Evolutionary conservation across 306 rosid species (phyloP).

Genomic region (Vicia sativa): DNA sequence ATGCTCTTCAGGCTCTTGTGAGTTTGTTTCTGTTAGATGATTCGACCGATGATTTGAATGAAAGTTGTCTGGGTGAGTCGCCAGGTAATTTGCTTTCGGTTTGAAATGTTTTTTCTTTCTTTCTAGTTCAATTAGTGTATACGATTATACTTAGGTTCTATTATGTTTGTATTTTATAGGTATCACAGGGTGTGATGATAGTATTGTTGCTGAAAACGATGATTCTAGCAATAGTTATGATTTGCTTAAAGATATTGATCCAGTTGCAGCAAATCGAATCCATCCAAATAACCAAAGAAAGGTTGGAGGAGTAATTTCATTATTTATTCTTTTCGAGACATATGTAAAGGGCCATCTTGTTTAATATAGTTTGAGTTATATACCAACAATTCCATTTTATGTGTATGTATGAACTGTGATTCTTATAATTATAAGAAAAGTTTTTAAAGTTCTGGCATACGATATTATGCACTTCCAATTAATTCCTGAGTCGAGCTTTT

Average conservation of each 20-base stretch:
- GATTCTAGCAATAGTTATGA: conserved; percentile 50
- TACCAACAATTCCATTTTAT: conserved; percentile 1
- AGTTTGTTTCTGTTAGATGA: conserved; percentile 84
- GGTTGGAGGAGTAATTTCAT: conserved; percentile 47
- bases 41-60: conserved; percentile 51
- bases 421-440: neutral
- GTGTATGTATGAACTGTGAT: neutral
- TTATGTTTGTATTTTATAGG: conserved; percentile 45
- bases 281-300: conserved; percentile 92
- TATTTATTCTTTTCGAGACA: conserved; percentile 26
- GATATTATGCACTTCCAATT: conserved; percentile 11
- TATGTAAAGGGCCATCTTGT: conserved; percentile 1
- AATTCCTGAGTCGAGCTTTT: conserved; percentile 6
- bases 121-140: neutral
- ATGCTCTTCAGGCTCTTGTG: conserved; percentile 72
- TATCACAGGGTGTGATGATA: conserved; percentile 31
- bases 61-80: conserved; percentile 37
- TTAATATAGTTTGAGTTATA: neutral
- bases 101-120: neutral
- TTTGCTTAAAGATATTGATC: conserved; percentile 75
- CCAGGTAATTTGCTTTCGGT: conserved; percentile 48
- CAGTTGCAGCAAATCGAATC: conserved; percentile 83
- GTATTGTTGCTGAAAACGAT: conserved; percentile 42
- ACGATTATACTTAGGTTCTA: conserved; percentile 6
- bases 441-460: conserved; percentile 2